phyloP scores from a whole-genome alignment of 306 rosid species.

The Pterocarpus macrocarpus region DNA sequence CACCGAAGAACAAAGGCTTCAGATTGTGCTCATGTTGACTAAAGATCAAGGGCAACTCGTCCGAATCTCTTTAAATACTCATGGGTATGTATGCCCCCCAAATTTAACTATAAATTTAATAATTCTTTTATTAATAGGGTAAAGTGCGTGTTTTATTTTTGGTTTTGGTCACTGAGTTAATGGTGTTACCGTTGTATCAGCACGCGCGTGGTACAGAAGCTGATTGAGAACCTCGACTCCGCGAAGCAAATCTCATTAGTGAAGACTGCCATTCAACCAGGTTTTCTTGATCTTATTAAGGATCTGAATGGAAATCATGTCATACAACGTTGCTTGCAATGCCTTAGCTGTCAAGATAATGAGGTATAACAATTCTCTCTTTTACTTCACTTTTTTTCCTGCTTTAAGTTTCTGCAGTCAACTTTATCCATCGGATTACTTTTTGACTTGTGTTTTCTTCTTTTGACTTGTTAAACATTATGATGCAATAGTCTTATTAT shows the following conservation, averaged over 20 bases:
- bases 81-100: conserved; percentile 65
- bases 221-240: conserved; percentile 66
- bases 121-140: neutral
- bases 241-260: conserved; percentile 51
- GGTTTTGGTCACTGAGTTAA: conserved; percentile 19
- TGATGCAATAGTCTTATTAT: neutral
- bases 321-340: conserved; percentile 64
- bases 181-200: conserved; percentile 46
- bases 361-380: conserved; percentile 46
- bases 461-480: neutral
- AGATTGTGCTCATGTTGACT: conserved; percentile 60
- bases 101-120: neutral
- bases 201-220: conserved; percentile 81
- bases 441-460: neutral
- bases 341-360: conserved; percentile 60
- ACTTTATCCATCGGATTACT: neutral
- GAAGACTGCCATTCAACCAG: conserved; percentile 65
- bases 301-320: conserved; percentile 73
- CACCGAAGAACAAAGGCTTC: conserved; percentile 62
- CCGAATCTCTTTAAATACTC: conserved; percentile 67
- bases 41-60: conserved; percentile 66
- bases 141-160: neutral
- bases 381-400: neutral
- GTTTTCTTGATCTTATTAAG: conserved; percentile 65
- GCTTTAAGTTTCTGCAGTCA: neutral